A percentile compares a stretch with the other conserved stretches of the same genome.
phyloP scores from a whole-genome alignment of 331 rosid genomes.

The Quercus phellos region DNA sequence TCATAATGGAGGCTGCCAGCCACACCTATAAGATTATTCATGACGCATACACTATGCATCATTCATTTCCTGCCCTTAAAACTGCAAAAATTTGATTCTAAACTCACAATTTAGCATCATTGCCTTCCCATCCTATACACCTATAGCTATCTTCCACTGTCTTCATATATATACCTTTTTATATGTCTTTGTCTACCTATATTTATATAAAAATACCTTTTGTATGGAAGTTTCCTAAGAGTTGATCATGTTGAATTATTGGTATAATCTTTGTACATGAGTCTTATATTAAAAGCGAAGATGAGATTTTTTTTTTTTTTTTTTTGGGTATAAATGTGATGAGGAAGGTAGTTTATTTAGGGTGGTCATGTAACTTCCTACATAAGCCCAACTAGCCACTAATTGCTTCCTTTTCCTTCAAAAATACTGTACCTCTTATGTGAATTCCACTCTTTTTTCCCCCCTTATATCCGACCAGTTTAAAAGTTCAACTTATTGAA shows the following conservation, averaged over 20 bases:
- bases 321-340: constrained; percentile 19
- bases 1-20: constrained; percentile 76
- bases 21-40: constrained; percentile 69
- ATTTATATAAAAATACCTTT: constrained; percentile 4
- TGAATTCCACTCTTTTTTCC: constrained; percentile 9
- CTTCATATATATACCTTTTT: neutral
- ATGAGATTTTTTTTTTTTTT: constrained; percentile 18
- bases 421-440: constrained; percentile 45
- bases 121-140: constrained; percentile 17
- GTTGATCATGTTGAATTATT: constrained; percentile 42
- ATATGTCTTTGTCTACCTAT: constrained; percentile 1
- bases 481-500: constrained; percentile 2
- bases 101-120: constrained; percentile 55
- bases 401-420: constrained; percentile 74
- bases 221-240: constrained; percentile 31
- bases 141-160: constrained; percentile 6
- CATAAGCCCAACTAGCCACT: constrained; percentile 57
- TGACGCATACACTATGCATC: constrained; percentile 67
- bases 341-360: constrained; percentile 31
- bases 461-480: constrained; percentile 35
- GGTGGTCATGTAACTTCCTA: constrained; percentile 43
- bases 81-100: constrained; percentile 42
- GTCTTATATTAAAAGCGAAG: constrained; percentile 71
- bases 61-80: constrained; percentile 40
- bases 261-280: constrained; percentile 42